Percentiles rank a stretch among this genome's conserved stretches.
Evolutionary conservation across 2,329 filamentous ascomycete genomes (phyloP).

Genomic region (Exophiala lecanii-corni): DNA sequence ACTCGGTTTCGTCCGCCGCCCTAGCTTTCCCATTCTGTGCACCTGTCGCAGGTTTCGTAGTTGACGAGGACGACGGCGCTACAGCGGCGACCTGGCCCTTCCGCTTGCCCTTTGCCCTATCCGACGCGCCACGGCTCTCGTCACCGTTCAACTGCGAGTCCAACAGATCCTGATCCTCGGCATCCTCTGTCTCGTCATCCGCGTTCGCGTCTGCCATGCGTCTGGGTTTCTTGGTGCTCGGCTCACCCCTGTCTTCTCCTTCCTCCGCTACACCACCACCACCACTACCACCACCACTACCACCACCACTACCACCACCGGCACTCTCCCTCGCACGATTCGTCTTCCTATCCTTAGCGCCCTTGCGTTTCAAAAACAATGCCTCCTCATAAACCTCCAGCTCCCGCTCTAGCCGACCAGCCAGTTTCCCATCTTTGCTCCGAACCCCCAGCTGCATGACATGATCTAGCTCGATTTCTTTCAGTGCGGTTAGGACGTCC

Average conservation of each 20-base stretch:
- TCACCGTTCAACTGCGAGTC: conserved; percentile 28
- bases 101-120: conserved; percentile 21
- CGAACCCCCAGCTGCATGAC: conserved; percentile 21
- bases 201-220: conserved; percentile 8
- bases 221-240: conserved; percentile 20
- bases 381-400: conserved; percentile 45
- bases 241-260: conserved; percentile 51
- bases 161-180: conserved; percentile 23
- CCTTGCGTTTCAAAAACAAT: conserved; percentile 33
- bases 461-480: conserved; percentile 53
- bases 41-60: too few relatives aligned
- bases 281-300: too few relatives aligned
- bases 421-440: conserved; percentile 41
- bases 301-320: conserved; percentile 43
- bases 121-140: conserved; percentile 22
- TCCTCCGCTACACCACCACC: conserved; percentile 51
- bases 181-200: conserved; percentile 7
- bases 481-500: conserved; percentile 57
- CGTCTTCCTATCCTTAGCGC: conserved; percentile 34
- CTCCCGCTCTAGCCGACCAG: conserved; percentile 55
- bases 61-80: too few relatives aligned
- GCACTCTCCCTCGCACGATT: conserved; percentile 45
- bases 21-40: conserved; percentile 20
- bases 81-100: too few relatives aligned
- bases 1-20: conserved; percentile 23